Base-by-base conservation (phyloP, 208 protist species). In the Trypanosoma avium region DNA sequence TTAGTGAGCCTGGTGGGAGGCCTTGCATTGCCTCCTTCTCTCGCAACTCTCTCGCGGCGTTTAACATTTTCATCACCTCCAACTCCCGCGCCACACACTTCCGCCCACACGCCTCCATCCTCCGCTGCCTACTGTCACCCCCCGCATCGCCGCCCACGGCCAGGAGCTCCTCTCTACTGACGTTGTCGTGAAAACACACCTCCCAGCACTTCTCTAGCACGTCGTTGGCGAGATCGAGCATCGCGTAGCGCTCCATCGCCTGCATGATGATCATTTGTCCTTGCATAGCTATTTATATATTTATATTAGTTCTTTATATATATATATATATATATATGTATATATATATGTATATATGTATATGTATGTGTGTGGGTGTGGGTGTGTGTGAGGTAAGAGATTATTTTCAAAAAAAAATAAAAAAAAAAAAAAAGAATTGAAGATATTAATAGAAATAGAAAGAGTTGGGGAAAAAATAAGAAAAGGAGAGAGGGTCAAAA, bases 1-100 rank as follows among this genome's bases (percentile, higher is more conserved):
- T 61, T n/a, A 81, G 63, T 9, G 69, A 63, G 22, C 66, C 73
- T 32, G 74, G 61, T 19, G 61, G 54, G n/a, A 81, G 65, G 38
- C 64, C 74, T 58, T 67, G 70, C 69, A 78, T 49, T 46, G 62
- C 62, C 56, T 85, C 79, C 63, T 82, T 79, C 56, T 83, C 71
- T 8, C 83, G 80, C 27, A 68, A 10, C 67, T 88, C 79, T 7
- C 80, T 70, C 3, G 71, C 66, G n/a, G 70, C 83, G 33, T 75
- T 75, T 67, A 92, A 81, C 43, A 96, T 61, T 35, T 79, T 80
- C 85, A 96, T 85, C 50, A 90, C 86, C 46, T 96, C 90, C 63
- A 96, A 96, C 47, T 96, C 74, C 0, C 90, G 72, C 5, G 81
- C 84, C 26, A 93, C 75, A 55, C 90, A 96, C 84, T 96, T 96